phyloP scores from a whole-genome alignment of 495 filamentous ascomycete species.

The Hamigera avellanea region DNA sequence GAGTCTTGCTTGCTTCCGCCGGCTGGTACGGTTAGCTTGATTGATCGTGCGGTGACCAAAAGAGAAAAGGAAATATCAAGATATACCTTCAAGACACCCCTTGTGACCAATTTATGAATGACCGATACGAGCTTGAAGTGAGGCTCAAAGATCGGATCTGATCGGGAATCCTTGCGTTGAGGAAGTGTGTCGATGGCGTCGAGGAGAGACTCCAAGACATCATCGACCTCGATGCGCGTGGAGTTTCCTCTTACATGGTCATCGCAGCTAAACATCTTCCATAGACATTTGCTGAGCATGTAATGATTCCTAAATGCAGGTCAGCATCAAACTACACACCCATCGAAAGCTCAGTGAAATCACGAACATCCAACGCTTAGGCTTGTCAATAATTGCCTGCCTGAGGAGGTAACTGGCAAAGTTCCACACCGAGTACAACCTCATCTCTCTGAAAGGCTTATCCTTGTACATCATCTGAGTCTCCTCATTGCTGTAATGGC shows the following conservation, averaged over 20 bases:
- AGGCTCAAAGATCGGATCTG: constrained; percentile 83
- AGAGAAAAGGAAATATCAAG: constrained; percentile 1
- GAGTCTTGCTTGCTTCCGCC: constrained; percentile 37
- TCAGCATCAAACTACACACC: constrained; percentile 3
- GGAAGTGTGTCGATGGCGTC: constrained; percentile 70
- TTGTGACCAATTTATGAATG: constrained; percentile 65
- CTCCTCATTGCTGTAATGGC: constrained; percentile 58
- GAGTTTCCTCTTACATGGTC: constrained; percentile 35
- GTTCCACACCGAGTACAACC: constrained; percentile 69
- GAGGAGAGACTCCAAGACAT: constrained; percentile 57
- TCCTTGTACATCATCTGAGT: constrained; percentile 64
- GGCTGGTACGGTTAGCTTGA: constrained; percentile 14
- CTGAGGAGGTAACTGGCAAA: constrained; percentile 72
- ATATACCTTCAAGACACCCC: constrained; percentile 21
- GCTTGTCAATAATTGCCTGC: constrained; percentile 59
- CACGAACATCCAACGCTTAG: constrained; percentile 75
- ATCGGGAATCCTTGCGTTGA: constrained; percentile 61
- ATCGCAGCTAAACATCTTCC: constrained; percentile 75
- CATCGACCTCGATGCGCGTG: constrained; percentile 38
- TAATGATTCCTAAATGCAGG: constrained; percentile 53
- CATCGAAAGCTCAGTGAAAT: background rate
- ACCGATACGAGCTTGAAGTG: constrained; percentile 91
- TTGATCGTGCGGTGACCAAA: too few species aligned
- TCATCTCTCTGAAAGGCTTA: constrained; percentile 61
- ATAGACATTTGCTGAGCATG: constrained; percentile 86